Base-by-base conservation (phyloP, 345 rosid species). In the Psidium friedrichsthalianum region DNA sequence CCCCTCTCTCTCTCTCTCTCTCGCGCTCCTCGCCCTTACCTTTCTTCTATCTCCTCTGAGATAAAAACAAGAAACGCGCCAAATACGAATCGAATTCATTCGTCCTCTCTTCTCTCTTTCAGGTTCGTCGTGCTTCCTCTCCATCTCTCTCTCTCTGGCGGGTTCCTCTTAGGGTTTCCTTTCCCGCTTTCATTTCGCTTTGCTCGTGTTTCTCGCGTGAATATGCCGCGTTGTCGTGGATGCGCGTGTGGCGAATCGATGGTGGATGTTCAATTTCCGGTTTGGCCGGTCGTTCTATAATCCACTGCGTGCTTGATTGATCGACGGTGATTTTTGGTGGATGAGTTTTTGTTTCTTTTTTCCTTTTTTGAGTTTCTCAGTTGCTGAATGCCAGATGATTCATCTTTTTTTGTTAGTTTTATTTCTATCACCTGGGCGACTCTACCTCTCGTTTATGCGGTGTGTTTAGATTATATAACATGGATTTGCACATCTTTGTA, bases 11-110 rank as follows among this genome's bases (percentile, higher is more conserved):
- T 36, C 36, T 36, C 36, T 36, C 36, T 36, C 36, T 36, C 36
- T 36, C 36, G 2, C 36, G 36, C 36, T 36, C 74, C 8, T 10
- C 76, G 78, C 40, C 36, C 36, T 36, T 36, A 2, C n/a, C 88
- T 85, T 84, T 59, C 87, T 87, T 87, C 92, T 90, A 91, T 91
- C 88, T 87, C 40, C 86, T 27, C 84, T 47, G 69, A 27, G 27
- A 8, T 59, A 59, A 27, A n/a, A 64, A 8, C 22, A 36, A 36
- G 36, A 29, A 16, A 16, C 78, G 78, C 78, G 78, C 78, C 78
- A 64, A 64, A 64, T 64, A 64, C 78, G 78, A 64, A 64, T 64
- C 78, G 78, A 64, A 64, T 16, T 64, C 78, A 18, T 3, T 64
- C 78, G 42, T 64, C 78, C 44, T 1, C 20, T 32, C 27, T 59